phyloP scores from a whole-genome alignment of 2,329 filamentous ascomycete genomes.

The Fusarium odoratissimum region DNA sequence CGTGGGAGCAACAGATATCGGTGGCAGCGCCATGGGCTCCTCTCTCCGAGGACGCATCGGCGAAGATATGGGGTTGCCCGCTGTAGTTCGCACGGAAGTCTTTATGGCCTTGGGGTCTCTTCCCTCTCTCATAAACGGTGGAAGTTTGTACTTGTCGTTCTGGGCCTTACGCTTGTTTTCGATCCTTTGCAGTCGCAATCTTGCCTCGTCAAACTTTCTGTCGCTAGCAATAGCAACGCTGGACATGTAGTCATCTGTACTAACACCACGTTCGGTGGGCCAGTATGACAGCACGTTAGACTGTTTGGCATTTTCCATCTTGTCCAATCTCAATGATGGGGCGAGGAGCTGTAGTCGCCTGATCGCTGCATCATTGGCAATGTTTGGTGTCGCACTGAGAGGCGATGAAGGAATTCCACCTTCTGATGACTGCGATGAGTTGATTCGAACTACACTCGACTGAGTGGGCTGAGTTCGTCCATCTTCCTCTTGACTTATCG shows the following conservation, averaged over 20 bases:
- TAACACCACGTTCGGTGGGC: constrained; percentile 53
- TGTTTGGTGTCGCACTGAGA: constrained; percentile 14
- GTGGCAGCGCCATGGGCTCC: constrained; percentile 26
- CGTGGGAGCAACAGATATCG: constrained; percentile 32
- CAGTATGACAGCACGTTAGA: constrained; percentile 52
- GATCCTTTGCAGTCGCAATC: constrained; percentile 49
- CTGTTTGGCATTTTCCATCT: constrained; percentile 43
- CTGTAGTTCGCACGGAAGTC: background rate
- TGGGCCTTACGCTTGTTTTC: constrained; percentile 50
- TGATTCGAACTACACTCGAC: constrained; percentile 31
- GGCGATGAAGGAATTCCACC: constrained; percentile 41
- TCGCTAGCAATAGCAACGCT: constrained; percentile 52
- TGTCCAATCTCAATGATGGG: constrained; percentile 44
- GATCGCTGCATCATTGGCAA: constrained; percentile 45
- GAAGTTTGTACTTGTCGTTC: constrained; percentile 50
- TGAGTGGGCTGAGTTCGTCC: constrained; percentile 21
- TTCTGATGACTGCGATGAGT: constrained; percentile 42
- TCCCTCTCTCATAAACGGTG: constrained; percentile 43
- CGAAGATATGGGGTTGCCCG: constrained; percentile 11
- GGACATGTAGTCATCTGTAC: constrained; percentile 52
- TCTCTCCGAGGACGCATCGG: constrained; percentile 23
- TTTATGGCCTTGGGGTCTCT: constrained; percentile 30
- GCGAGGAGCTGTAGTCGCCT: constrained; percentile 52
- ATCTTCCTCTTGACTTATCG: constrained; percentile 13
- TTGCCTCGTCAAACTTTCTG: constrained; percentile 50